Evolutionary conservation across 768 basidiomycete genomes (phyloP), one percentile per base, ranked within the genome.

Genomic region (Cystofilobasidium ferigula): DNA sequence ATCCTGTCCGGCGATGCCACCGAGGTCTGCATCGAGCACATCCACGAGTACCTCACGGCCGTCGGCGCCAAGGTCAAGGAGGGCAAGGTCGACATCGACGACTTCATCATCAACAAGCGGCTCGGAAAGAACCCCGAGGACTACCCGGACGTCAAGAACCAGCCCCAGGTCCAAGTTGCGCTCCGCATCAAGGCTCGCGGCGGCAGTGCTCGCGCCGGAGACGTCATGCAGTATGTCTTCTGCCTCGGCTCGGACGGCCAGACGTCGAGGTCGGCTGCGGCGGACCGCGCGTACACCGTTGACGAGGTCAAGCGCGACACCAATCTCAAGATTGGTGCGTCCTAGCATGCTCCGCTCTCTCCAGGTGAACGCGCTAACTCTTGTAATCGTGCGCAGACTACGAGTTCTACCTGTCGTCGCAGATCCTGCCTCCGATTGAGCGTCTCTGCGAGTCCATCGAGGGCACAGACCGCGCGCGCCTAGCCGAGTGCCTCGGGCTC

Each of bases 151-250:
- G 87, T 84, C 9, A 97, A 97, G 77, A 85, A 80, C 43, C 93
- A 93, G 71, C 95, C 95, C 1, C 95, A 99, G 72, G 94, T 98
- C 1, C 92, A 95, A 72, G 95, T 99, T 22, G 94, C 93, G 0
- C 78, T 95, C 57, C 82, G 88, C 43, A 83, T 94, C 85, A 93
- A 92, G 77, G 80, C 83, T 6, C 87, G 83, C 69, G 90, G 92
- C 36, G 84, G 82, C 8, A 84, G 83, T 14, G 88, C 90, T 0
- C 85, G 86, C 36, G 81, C 81, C 0, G 93, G 95, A 54, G 93
- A 98, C 73, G 94, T 99, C 64, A 89, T 99, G 65, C 85, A 93
- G 0, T 99, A 99, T 75, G 81, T 98, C 43, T 97, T 99, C 75
- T 98, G 94, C 73, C 71, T 87, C 2, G 80, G 82, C 4, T 72